A percentile compares a stretch with the other conserved stretches of the same genome.
Evolutionary conservation across 2,329 filamentous ascomycete genomes (phyloP).

Genomic region (Colletotrichum endophyticum): DNA sequence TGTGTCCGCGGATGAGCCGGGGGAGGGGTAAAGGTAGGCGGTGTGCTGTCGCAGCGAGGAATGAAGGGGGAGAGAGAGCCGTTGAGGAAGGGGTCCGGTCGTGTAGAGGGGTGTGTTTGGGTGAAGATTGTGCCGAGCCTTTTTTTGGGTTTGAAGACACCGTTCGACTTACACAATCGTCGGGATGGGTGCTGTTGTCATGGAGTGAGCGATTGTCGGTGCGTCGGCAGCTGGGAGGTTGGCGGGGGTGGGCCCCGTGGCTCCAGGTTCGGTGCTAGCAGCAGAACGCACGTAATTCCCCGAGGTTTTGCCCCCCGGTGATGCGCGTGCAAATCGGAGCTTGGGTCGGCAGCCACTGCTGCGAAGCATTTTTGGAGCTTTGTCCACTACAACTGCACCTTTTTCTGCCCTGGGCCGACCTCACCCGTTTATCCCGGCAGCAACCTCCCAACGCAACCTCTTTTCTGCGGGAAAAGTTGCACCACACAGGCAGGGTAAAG

Average conservation of each 20-base stretch:
- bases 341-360: background rate
- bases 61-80: background rate
- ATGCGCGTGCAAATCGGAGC: background rate
- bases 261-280: background rate
- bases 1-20: background rate
- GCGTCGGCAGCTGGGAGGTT: background rate
- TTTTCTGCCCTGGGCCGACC: background rate
- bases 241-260: background rate
- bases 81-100: background rate
- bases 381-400: background rate
- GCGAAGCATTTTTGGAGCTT: constrained; percentile 12
- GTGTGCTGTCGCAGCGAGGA: background rate
- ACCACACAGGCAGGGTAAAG: background rate
- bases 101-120: background rate
- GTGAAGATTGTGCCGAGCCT: background rate
- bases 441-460: background rate
- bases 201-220: background rate
- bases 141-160: background rate
- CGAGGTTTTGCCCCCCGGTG: constrained; percentile 13
- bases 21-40: background rate
- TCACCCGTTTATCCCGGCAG: background rate
- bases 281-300: background rate
- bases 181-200: background rate
- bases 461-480: background rate
- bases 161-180: background rate